Evolutionary conservation across 2,329 filamentous ascomycete species (phyloP).

Genomic region (Aaosphaeria pasadenensis): DNA sequence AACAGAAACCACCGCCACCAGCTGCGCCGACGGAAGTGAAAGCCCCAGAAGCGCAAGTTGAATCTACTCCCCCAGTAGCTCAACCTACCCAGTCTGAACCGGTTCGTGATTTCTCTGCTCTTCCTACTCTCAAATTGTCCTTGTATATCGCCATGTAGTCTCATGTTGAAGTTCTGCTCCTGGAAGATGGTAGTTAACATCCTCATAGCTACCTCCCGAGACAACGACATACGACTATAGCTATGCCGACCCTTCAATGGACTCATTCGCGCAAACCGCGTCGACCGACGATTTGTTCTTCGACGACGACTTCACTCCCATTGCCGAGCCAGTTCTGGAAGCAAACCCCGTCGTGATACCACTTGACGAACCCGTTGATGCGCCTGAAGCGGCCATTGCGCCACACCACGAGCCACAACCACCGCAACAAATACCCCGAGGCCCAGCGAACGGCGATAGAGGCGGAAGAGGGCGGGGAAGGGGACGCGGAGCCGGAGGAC

Average conservation of each 20-base stretch:
- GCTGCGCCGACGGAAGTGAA: not conserved
- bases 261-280: constrained; percentile 50
- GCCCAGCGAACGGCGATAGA: constrained; percentile 17
- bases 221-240: constrained; percentile 24
- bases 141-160: not conserved
- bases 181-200: not conserved
- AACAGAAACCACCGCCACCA: not conserved
- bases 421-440: constrained; percentile 21
- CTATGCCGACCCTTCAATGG: constrained; percentile 30
- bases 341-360: constrained; percentile 19
- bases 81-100: not conserved
- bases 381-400: not conserved
- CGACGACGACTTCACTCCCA: constrained; percentile 50
- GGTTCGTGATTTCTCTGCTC: not conserved
- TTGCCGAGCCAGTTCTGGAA: constrained; percentile 42
- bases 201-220: not conserved
- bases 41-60: not conserved
- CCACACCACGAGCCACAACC: constrained; percentile 8
- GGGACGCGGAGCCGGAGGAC: constrained; percentile 11
- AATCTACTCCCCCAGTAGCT: not conserved
- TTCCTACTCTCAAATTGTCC: not conserved
- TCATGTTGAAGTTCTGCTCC: not conserved
- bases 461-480: constrained; percentile 24
- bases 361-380: constrained; percentile 14
- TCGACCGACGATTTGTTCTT: constrained; percentile 51